These are phyloP conservation scores for Solanum hybrid DNA, from an alignment of 305 asterid genomes.

Conservation along the genomic window DNA sequence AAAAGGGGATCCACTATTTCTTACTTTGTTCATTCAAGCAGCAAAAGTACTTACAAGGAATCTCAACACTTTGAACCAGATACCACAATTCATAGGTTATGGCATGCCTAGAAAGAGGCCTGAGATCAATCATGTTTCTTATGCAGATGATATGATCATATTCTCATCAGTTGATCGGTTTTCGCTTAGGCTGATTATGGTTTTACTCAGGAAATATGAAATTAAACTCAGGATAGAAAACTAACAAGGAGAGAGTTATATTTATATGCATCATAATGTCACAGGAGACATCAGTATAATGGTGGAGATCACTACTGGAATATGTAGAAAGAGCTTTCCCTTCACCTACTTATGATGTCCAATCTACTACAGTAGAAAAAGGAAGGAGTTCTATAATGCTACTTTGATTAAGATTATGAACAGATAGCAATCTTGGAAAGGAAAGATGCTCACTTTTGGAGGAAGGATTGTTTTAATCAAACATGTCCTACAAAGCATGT, in stretches of 20 bases:
- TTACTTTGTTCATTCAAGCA: background rate
- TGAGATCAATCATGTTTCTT: background rate
- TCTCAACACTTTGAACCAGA: background rate
- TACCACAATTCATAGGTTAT: background rate
- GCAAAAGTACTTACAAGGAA: background rate
- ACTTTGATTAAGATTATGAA: background rate
- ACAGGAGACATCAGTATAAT: background rate
- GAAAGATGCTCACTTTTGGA: background rate
- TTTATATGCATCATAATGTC: background rate
- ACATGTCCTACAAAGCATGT: background rate
- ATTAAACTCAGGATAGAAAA: background rate
- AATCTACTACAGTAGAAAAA: background rate
- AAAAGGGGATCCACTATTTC: background rate
- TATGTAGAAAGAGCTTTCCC: background rate
- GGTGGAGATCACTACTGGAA: background rate
- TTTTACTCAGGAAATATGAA: background rate
- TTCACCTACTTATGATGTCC: background rate
- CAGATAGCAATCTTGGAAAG: background rate
- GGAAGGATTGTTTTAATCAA: background rate
- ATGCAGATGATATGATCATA: background rate
- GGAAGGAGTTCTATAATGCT: background rate
- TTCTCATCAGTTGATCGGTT: background rate
- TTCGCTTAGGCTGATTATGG: background rate
- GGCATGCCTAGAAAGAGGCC: background rate
- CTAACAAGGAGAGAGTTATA: background rate